A percentile compares a stretch with the other conserved stretches of the same genome.
Conservation (phyloP, 805 yeast genomes). For the Nematodospora valgi region DNA sequence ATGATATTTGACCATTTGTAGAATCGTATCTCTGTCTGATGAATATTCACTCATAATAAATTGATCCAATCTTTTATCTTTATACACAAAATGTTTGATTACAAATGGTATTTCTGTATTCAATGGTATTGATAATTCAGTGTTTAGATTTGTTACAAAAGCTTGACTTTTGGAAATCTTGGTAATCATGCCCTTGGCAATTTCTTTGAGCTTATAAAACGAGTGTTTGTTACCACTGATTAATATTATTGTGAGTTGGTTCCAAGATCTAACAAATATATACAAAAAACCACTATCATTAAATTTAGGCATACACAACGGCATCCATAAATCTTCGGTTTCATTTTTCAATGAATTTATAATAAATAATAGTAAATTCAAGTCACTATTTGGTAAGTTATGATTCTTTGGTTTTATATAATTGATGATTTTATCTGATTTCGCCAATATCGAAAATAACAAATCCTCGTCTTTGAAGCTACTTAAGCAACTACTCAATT, state of each 20-base stretch:
- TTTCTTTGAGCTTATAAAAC: conserved; percentile 69
- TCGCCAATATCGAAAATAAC: conserved; percentile 71
- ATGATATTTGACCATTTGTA: conserved; percentile 36
- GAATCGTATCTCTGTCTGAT: not conserved
- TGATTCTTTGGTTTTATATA: conserved; percentile 77
- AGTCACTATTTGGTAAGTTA: conserved; percentile 78
- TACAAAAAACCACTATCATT: conserved; percentile 85
- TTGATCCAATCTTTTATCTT: conserved; percentile 66
- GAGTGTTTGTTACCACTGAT: conserved; percentile 72
- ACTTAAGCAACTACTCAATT: conserved; percentile 46
- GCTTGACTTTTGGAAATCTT: conserved; percentile 25
- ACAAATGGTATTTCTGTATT: conserved; percentile 27
- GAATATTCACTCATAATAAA: conserved; percentile 44
- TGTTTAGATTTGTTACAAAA: conserved; percentile 11
- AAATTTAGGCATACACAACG: conserved; percentile 87
- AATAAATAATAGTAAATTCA: conserved; percentile 69
- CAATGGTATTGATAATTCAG: conserved; percentile 16
- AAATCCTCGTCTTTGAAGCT: conserved; percentile 41
- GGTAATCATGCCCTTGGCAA: conserved; percentile 49
- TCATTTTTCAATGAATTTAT: conserved; percentile 41
- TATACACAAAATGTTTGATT: conserved; percentile 78
- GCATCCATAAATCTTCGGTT: conserved; percentile 83
- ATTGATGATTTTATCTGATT: conserved; percentile 62
- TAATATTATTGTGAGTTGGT: conserved; percentile 37
- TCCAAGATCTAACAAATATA: conserved; percentile 57